A percentile compares a stretch with the other conserved stretches of the same genome.
phyloP scores from a whole-genome alignment of 768 basidiomycete genomes.

The Agrocybe chaxingu region DNA sequence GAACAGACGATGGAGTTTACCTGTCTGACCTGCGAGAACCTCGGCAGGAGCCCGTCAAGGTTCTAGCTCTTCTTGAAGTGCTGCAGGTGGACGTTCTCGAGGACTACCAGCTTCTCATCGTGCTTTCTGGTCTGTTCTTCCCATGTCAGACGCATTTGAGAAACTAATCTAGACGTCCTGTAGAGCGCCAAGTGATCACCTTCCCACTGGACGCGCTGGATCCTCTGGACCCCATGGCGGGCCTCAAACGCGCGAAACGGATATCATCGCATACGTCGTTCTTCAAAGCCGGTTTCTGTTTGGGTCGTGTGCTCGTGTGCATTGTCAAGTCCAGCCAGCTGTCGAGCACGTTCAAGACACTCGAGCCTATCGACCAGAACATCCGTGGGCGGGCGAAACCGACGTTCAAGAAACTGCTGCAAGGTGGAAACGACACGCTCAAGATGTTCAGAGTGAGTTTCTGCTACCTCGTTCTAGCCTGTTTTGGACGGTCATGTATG shows the following conservation, averaged over 20 bases:
- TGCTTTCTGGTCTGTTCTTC: conserved; percentile 79
- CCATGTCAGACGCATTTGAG: background rate
- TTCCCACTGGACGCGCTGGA: conserved; percentile 94
- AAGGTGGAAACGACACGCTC: conserved; percentile 92
- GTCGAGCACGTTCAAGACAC: conserved; percentile 95
- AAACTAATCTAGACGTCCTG: background rate
- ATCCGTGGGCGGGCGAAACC: conserved; percentile 77
- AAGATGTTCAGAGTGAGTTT: conserved; percentile 77
- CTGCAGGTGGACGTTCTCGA: conserved; percentile 95
- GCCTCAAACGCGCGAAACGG: conserved; percentile 89
- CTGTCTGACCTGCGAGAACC: conserved; percentile 81
- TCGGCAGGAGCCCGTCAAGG: conserved; percentile 82
- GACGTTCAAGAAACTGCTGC: conserved; percentile 91
- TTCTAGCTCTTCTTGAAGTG: conserved; percentile 85
- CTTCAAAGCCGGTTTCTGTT: conserved; percentile 94
- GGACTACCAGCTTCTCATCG: conserved; percentile 92
- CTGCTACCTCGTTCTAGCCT: too few relatives aligned
- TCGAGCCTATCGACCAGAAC: conserved; percentile 94
- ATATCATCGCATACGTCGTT: conserved; percentile 96
- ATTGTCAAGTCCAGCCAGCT: conserved; percentile 94
- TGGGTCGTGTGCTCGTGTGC: conserved; percentile 89
- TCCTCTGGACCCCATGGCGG: conserved; percentile 84
- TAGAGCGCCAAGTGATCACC: conserved; percentile 94
- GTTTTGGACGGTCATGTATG: too few relatives aligned
- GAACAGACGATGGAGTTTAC: conserved; percentile 97